Percentiles rank a stretch among this genome's conserved stretches.
These are phyloP conservation scores for Picea sitchensis DNA, from an alignment of 75 land plant genomes.

Conservation along the genomic window DNA sequence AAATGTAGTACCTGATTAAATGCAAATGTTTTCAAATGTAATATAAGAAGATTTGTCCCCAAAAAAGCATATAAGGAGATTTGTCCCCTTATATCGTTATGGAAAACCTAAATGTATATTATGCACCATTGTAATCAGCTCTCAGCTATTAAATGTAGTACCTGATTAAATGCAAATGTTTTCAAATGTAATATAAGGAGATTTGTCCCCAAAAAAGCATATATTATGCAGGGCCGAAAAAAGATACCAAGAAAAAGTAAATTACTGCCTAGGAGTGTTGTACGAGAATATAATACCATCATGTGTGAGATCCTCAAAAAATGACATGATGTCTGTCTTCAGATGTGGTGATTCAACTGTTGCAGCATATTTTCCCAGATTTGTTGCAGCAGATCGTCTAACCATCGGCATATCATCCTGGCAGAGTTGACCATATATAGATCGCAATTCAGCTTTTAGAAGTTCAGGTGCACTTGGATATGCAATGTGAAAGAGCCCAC, in stretches of 20 bases:
- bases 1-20: too few species aligned
- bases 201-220: too few species aligned
- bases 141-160: too few species aligned
- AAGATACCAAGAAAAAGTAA: background rate
- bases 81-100: too few species aligned
- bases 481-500: conserved; percentile 67
- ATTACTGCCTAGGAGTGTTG: background rate
- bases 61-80: too few species aligned
- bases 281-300: conserved; percentile 38
- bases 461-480: conserved; percentile 63
- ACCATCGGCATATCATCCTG: conserved; percentile 81
- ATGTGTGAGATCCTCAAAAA: conserved; percentile 57
- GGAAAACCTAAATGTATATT: too few species aligned
- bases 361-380: conserved; percentile 63
- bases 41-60: too few species aligned
- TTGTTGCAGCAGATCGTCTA: conserved; percentile 57
- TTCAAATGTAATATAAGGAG: too few species aligned
- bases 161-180: too few species aligned
- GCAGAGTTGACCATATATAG: conserved; percentile 53
- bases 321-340: conserved; percentile 59
- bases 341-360: conserved; percentile 50
- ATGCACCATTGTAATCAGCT: too few species aligned
- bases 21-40: too few species aligned
- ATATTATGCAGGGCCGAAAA: too few species aligned
- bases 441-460: conserved; percentile 43